Base-by-base conservation (phyloP, 2,329 filamentous ascomycete genomes). In the Fusarium newnesense region DNA sequence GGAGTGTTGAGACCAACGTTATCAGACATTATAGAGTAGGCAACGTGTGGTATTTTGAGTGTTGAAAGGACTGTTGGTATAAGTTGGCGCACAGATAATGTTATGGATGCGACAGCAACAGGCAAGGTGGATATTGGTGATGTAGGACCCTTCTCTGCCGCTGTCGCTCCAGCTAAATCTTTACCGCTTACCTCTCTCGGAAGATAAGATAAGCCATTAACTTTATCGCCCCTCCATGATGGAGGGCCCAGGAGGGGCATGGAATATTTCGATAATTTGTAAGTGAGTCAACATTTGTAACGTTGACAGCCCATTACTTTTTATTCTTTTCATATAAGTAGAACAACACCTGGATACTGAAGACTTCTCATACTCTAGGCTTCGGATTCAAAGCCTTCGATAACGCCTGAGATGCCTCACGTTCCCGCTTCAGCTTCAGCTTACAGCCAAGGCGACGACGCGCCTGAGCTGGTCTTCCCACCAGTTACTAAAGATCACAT, bases 1-100 rank as follows among this genome's bases (percentile, higher is more conserved):
- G 96, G 96, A 9, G 96, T 99, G 64, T 93, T 91, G 78, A 99
- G 94, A 65, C 96, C 97, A 79, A 99, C 96, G 85, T 99, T 99
- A 75, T 96, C 95, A 69, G 95, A 96, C 96, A 98, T 98, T 79
- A 54, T 32, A 19, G 19, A 19, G 37, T 21, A 24, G 12, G 18
- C 13, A 32, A 26, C 21, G 9, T 30, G 15, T 47, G 36, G 13
- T 26, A 26, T 30, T 16, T 46, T 15, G 40, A 13, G 19, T 19
- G n/a, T n/a, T 11, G 30, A 34, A 47, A 26, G 24, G 19, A 11
- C 9, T 21, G 21, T 15, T 10, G 30, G 19, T 21, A 28, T 28
- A 26, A 42, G 34, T 36, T 42, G 39, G 42, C 30, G 21, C 15
- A n/a, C 26, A 53, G 32, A 32, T 26, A 46, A 44, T 54, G 53